Evolutionary conservation across 2,329 filamentous ascomycete genomes (phyloP).

Genomic region (Cordyceps militaris): DNA sequence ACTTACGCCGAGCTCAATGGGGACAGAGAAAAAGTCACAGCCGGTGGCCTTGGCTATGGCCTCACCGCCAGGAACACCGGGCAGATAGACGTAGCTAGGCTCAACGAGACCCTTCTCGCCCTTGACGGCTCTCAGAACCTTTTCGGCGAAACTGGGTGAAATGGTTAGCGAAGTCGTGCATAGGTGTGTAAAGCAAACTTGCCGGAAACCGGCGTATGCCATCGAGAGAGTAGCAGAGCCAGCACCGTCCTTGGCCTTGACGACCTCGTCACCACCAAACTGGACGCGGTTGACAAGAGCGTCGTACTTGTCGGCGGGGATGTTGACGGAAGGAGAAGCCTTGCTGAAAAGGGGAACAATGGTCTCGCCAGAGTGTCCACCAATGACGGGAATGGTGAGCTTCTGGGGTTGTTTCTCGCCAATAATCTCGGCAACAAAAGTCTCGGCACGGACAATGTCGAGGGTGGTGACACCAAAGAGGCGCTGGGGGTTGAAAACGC

Average conservation of each 20-base stretch:
- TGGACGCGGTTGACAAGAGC: conserved; percentile 90
- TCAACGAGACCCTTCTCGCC: conserved; percentile 91
- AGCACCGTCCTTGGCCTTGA: conserved; percentile 87
- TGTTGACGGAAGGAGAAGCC: conserved; percentile 68
- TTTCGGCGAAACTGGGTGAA: conserved; percentile 73
- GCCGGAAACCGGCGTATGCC: conserved; percentile 94
- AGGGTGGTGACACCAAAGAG: conserved; percentile 98
- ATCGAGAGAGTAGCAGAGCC: conserved; percentile 90
- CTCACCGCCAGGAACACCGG: conserved; percentile 80
- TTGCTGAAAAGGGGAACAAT: conserved; percentile 97
- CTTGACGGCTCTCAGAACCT: conserved; percentile 78
- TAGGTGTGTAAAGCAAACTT: conserved; percentile 23
- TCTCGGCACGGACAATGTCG: conserved; percentile 96
- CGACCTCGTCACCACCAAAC: conserved; percentile 95
- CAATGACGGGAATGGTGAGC: conserved; percentile 83
- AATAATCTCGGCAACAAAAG: conserved; percentile 80
- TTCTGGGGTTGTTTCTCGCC: conserved; percentile 78
- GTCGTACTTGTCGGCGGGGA: conserved; percentile 85
- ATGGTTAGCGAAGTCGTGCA: conserved; percentile 15
- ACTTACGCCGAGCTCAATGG: conserved; percentile 89
- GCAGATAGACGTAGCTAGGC: conserved; percentile 92
- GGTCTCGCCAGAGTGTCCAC: conserved; percentile 95
- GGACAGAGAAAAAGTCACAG: conserved; percentile 90
- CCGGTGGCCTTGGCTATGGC: conserved; percentile 78
- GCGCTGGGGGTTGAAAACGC: conserved; percentile 89